These are phyloP conservation scores for Desmodesmus armatus DNA, from an alignment of 139 green algal species.

Conservation along the genomic window DNA sequence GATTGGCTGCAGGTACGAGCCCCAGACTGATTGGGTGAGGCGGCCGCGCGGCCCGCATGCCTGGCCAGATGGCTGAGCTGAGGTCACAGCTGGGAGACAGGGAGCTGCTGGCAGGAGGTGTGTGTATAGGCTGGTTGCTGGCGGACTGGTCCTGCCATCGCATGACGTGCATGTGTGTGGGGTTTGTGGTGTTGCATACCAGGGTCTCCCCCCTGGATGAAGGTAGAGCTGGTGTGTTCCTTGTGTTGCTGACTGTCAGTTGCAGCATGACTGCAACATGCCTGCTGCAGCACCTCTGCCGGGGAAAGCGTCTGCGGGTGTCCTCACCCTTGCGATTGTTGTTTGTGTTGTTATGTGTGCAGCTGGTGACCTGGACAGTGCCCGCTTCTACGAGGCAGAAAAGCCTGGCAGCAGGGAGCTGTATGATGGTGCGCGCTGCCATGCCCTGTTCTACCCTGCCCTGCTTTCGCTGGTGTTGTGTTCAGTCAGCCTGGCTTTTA, in stretches of 20 bases:
- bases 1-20: slow-evolving; percentile 22
- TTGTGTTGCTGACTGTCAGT: neutral
- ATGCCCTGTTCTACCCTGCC: too few relatives aligned
- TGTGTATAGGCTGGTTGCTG: too few relatives aligned
- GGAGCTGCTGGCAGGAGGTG: slow-evolving; percentile 38
- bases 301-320: neutral
- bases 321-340: neutral
- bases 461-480: too few relatives aligned
- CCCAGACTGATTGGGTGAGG: slow-evolving; percentile 23
- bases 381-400: slow-evolving; percentile 14
- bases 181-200: too few relatives aligned
- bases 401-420: slow-evolving; percentile 28
- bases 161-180: too few relatives aligned
- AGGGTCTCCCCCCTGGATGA: too few relatives aligned
- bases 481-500: too few relatives aligned
- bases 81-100: slow-evolving; percentile 26
- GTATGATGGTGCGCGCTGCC: slow-evolving; percentile 47
- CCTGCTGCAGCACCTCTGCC: neutral
- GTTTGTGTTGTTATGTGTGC: too few relatives aligned
- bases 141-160: too few relatives aligned
- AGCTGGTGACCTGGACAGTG: neutral
- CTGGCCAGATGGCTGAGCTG: slow-evolving; percentile 34
- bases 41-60: slow-evolving; percentile 23
- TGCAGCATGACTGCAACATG: neutral
- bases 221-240: too few relatives aligned